Evolutionary conservation across 192 early-diverging fungal species (phyloP), one percentile per base, ranked within the genome.

Genomic region (Coemansia sp.): DNA sequence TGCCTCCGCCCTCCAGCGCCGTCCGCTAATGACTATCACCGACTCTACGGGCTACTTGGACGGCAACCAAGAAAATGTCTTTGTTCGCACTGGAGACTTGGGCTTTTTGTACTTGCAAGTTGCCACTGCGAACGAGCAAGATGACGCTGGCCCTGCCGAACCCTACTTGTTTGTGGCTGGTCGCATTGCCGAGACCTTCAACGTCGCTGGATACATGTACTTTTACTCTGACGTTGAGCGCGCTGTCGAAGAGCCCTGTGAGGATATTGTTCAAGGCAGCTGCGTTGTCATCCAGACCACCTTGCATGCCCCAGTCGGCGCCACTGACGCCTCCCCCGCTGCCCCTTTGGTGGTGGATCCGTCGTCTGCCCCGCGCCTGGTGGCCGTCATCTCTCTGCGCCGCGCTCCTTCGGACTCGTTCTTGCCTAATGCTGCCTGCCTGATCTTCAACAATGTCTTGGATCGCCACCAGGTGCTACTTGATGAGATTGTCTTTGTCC

Each of bases 41-140:
- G 64, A 75, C 56, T 32, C 68, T 3, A 68, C 68, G 6, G 81
- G 63, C 5, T 56, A 67, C 6, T 82, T 95, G 29, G 83, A 87
- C 6, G 89, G 88, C 29, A 75, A 85, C 24, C 80, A 87, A 69
- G 77, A 81, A 16, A 69, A 82, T 47, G 83, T 65, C 53, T 95
- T 91, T 82, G 86, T 90, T 59, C 86, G 91, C 32, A 93, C 94
- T 0, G 94, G 94, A 18, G 92, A 92, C 73, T 67, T 90, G 41
- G 94, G 94, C 5, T 95, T 95, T 69, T 60, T 95, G 38, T 91
- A 90, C 81, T 86, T 88, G 53, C 87, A 93, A n/a, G 78, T 87
- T 11, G 78, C 71, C 37, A 30, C 59, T n/a, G 70, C 71, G 10
- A 74, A 62, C 24, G 70, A 85, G 41, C 86, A 85, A 45, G 81